A percentile compares a stretch with the other conserved stretches of the same genome.
Conservation (phyloP, 2,329 filamentous ascomycete genomes). For the Scedosporium apiospermum region DNA sequence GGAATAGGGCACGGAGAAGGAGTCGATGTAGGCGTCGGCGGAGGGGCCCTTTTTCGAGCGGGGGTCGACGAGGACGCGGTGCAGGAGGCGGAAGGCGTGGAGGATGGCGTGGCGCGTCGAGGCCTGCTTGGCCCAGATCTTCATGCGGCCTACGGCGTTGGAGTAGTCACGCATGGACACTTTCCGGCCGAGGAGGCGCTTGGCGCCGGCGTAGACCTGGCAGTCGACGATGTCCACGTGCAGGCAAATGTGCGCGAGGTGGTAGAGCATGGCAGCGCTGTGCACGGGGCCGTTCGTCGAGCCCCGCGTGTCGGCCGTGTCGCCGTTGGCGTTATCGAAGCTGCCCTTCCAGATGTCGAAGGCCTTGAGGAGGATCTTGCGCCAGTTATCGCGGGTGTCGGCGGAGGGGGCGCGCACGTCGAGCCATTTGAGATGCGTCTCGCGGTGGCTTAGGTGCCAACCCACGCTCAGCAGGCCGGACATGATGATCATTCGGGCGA, state of each 20-base stretch:
- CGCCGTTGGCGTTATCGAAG: constrained; percentile 53
- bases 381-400: constrained; percentile 64
- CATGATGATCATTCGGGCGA: constrained; percentile 85
- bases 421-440: constrained; percentile 74
- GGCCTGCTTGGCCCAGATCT: constrained; percentile 64
- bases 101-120: constrained; percentile 74
- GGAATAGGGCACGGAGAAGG: constrained; percentile 48
- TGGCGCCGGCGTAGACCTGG: constrained; percentile 78
- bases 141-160: constrained; percentile 67
- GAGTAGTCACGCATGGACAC: constrained; percentile 68
- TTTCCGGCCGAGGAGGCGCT: constrained; percentile 65
- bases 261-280: constrained; percentile 71
- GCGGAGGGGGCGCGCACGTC: constrained; percentile 54
- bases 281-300: constrained; percentile 56
- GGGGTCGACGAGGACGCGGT: constrained; percentile 58
- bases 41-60: constrained; percentile 21
- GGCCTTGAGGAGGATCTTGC: constrained; percentile 62
- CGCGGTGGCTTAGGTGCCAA: constrained; percentile 83
- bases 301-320: constrained; percentile 32
- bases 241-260: constrained; percentile 80
- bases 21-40: constrained; percentile 15
- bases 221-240: constrained; percentile 85
- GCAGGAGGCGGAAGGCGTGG: constrained; percentile 73
- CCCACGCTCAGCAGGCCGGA: constrained; percentile 81
- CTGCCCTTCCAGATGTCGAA: constrained; percentile 84